Percentiles rank a stretch among this genome's conserved stretches.
These are phyloP conservation scores for Graphium sp. DNA, from an alignment of 2,329 filamentous ascomycete genomes.

Conservation along the genomic window DNA sequence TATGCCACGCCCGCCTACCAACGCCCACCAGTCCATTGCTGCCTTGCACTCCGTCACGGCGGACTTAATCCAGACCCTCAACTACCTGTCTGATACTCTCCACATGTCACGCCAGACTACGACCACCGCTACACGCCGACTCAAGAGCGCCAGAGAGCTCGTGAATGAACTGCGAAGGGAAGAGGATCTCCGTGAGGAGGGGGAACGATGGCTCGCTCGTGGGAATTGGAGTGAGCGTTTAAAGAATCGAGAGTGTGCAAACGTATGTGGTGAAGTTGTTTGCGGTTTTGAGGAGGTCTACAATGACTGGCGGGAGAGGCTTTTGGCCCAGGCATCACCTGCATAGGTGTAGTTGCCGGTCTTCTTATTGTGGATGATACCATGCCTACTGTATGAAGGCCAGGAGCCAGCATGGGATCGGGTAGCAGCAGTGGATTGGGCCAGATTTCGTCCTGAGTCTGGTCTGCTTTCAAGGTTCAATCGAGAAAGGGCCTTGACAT, in stretches of 20 bases:
- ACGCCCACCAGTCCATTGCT: conserved; percentile 48
- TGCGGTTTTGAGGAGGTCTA: conserved; percentile 86
- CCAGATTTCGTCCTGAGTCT: no score
- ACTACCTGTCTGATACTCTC: conserved; percentile 74
- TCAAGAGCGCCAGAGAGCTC: conserved; percentile 71
- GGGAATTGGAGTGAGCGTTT: conserved; percentile 74
- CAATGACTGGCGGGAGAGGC: conserved; percentile 62
- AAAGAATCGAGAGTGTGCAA: conserved; percentile 61
- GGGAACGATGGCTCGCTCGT: conserved; percentile 61
- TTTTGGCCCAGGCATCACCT: conserved; percentile 48
- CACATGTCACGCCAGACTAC: conserved; percentile 90
- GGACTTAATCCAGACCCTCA: conserved; percentile 64
- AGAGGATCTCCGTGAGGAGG: conserved; percentile 67
- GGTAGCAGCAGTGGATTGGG: no score
- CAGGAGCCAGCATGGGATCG: no score
- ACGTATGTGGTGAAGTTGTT: conserved; percentile 74
- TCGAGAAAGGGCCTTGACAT: no score
- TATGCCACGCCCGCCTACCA: conserved; percentile 47
- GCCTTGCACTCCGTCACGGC: conserved; percentile 53
- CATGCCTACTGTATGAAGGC: background rate
- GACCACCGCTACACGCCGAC: conserved; percentile 58
- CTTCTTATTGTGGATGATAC: no score
- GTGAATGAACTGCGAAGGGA: conserved; percentile 74
- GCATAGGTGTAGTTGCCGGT: conserved; percentile 20
- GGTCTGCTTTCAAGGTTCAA: no score